phyloP scores from a whole-genome alignment of 1,284 basidiomycete species.

The Sporisorium exsertum region DNA sequence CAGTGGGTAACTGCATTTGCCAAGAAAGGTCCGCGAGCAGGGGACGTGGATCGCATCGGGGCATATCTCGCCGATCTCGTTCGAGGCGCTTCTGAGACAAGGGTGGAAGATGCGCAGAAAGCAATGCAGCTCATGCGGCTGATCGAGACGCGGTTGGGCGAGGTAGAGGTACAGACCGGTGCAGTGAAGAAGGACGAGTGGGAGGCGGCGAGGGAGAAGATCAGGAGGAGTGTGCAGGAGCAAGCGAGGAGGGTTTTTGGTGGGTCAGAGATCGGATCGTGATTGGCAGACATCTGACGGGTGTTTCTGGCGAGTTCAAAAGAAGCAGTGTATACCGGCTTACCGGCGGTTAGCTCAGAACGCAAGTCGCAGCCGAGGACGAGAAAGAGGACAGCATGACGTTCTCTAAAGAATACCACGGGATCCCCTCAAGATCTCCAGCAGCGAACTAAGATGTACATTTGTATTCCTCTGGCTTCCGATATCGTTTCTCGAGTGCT shows the following conservation, averaged over 20 bases:
- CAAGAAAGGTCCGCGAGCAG: constrained; percentile 35
- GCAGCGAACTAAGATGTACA: too few species aligned
- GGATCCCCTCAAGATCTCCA: too few species aligned
- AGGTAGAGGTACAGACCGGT: background rate
- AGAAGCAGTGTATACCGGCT: too few species aligned
- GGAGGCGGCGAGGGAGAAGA: constrained; percentile 15
- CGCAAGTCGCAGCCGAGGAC: too few species aligned
- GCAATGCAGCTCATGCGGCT: constrained; percentile 16
- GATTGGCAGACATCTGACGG: too few species aligned
- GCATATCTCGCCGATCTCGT: constrained; percentile 28
- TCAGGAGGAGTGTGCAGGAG: constrained; percentile 13
- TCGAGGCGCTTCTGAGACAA: background rate
- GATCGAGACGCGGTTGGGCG: constrained; percentile 6
- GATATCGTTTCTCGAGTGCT: too few species aligned
- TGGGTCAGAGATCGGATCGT: constrained; percentile 18
- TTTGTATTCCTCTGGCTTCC: too few species aligned
- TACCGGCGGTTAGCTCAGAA: too few species aligned
- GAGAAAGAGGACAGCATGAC: too few species aligned
- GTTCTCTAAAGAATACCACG: too few species aligned
- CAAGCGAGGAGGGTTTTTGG: constrained; percentile 11
- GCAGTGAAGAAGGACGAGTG: constrained; percentile 13
- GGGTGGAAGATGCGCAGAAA: constrained; percentile 31
- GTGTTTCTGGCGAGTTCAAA: too few species aligned
- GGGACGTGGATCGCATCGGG: constrained; percentile 51
- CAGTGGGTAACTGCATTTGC: constrained; percentile 51